phyloP scores from a whole-genome alignment of 148 eudicot genomes.

The Linanthus parryae region DNA sequence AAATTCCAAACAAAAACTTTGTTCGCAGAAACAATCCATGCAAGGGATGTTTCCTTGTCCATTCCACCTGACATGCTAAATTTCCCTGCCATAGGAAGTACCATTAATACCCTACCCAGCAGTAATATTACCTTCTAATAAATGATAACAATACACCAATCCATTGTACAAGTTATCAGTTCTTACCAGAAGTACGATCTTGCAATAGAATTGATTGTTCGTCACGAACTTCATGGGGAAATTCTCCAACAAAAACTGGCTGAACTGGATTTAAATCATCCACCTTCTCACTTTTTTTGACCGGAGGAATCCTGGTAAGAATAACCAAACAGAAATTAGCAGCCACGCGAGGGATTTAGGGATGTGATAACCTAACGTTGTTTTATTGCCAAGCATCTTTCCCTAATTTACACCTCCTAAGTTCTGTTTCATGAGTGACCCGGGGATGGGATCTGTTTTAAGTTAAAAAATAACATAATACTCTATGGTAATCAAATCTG shows the following conservation, averaged over 20 bases:
- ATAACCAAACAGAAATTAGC: conserved; percentile 5
- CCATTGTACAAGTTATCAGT: too few species aligned
- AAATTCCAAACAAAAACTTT: conserved; percentile 79
- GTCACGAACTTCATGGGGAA: conserved; percentile 81
- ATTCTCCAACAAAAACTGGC: conserved; percentile 87
- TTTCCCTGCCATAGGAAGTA: conserved; percentile 43
- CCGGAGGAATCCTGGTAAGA: conserved; percentile 50
- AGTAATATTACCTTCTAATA: too few species aligned
- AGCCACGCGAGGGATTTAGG: too few species aligned
- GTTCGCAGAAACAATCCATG: conserved; percentile 79
- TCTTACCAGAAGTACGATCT: conserved; percentile 54
- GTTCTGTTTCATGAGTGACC: too few species aligned
- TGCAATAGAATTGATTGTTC: conserved; percentile 49
- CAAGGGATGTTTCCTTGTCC: conserved; percentile 73
- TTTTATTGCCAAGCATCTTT: too few species aligned
- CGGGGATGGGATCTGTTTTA: too few species aligned
- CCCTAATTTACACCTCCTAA: too few species aligned
- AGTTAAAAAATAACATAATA: too few species aligned
- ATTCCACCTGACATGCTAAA: conserved; percentile 70
- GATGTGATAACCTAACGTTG: too few species aligned
- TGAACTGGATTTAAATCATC: conserved; percentile 43
- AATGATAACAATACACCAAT: too few species aligned
- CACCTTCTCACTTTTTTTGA: conserved; percentile 46
- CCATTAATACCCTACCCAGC: background rate
- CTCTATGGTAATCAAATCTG: too few species aligned